These are phyloP conservation scores for Trametes punicea DNA, from an alignment of 768 basidiomycete species.

Conservation along the genomic window DNA sequence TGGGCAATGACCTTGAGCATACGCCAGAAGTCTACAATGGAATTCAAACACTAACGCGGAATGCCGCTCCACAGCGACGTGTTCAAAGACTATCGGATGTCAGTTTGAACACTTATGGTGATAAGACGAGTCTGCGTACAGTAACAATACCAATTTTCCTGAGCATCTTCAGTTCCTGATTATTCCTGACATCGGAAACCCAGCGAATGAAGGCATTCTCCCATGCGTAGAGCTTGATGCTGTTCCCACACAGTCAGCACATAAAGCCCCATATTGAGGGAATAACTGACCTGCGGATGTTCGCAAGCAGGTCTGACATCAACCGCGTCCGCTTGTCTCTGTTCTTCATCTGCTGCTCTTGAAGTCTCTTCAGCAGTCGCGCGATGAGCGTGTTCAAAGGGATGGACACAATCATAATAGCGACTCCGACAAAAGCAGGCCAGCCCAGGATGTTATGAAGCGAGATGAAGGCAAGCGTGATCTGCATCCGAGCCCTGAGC, in stretches of 20 bases:
- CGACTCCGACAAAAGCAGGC: conserved; percentile 88
- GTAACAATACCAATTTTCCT: conserved; percentile 76
- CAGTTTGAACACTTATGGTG: neutral
- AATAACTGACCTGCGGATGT: conserved; percentile 69
- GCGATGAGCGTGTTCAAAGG: conserved; percentile 77
- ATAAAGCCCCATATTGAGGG: neutral
- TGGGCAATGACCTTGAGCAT: conserved; percentile 13
- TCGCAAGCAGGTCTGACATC: conserved; percentile 92
- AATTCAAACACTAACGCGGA: conserved; percentile 38
- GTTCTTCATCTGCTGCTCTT: conserved; percentile 91
- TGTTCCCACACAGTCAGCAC: conserved; percentile 26
- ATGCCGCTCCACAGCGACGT: conserved; percentile 65
- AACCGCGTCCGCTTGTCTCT: conserved; percentile 78
- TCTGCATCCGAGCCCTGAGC: conserved; percentile 38
- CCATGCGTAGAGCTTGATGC: conserved; percentile 93
- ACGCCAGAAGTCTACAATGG: too few species aligned
- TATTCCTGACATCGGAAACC: conserved; percentile 76
- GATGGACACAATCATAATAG: conserved; percentile 80
- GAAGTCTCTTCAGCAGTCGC: conserved; percentile 64
- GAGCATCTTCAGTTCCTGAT: conserved; percentile 78
- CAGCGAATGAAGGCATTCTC: conserved; percentile 85
- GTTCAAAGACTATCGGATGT: conserved; percentile 47
- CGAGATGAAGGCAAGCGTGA: conserved; percentile 84
- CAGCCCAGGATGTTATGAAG: conserved; percentile 89
- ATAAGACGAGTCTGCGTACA: conserved; percentile 35